Base-by-base conservation (phyloP, 2,329 filamentous ascomycete genomes). In the Xylaria sp. region DNA sequence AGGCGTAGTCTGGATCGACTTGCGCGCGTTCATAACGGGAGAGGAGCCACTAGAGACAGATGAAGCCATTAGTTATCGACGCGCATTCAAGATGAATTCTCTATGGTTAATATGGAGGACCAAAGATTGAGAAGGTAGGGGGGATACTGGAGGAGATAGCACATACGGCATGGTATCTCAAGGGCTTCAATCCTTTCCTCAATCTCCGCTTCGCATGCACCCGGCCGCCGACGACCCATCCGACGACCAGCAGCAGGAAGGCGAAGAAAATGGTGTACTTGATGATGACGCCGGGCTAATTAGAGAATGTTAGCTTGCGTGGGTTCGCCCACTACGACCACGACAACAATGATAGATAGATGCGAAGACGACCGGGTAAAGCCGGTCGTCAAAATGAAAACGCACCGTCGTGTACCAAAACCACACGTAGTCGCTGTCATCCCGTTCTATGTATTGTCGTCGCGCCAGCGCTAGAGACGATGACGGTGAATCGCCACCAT, bases 251-350 rank as follows among this genome's bases (percentile, higher is more conserved):
- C 64, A 85, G 67, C 74, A 92, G 82, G 72, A 95, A 78, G 70
- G 83, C 81, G 69, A 87, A 86, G 76, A 94, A 88, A 68, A 95
- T 81, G 55, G 86, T 84, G 88, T 92, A 95, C 80, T 93, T 92
- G 75, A 93, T 83, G 66, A 90, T 90, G 65, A 86, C 80, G 65
- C 88, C 90, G 42, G 84, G 86, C 89, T 92, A 69, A 53, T 23
- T 10, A 6, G 5, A 4, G 3, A 37, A 35, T n/a, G 59, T 66
- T 16, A 60, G 54, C 21, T 37, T 32, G 12, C 4, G 9, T 51
- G 16, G 10, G 13, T 2, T 44, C 5, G 8, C 21, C 6, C 23
- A 25, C 8, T 25, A n/a, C 16, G 1, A 18, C 2, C 2, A 25
- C 0, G 23, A 9, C 21, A 12, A 48, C 9, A 10, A 42, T 16